Evolutionary conservation across 345 rosid species (phyloP), one percentile per base, ranked within the genome.

Genomic region (Pugionium cornutum): DNA sequence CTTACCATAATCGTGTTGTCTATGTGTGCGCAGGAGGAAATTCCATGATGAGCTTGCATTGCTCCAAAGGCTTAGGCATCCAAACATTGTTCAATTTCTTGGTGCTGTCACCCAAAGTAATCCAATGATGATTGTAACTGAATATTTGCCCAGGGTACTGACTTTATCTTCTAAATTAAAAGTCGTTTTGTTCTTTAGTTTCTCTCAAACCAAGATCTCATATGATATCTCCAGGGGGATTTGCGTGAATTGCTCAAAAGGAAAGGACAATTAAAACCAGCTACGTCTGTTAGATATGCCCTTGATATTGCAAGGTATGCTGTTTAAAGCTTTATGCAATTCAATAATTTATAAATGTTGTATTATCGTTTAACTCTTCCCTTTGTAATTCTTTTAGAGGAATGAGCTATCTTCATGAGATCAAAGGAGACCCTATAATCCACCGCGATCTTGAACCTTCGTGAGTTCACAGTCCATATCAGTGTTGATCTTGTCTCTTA

Each of bases 381-480:
- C 18, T 7, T 50, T 66, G 8, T 6, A 34, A 50, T 50, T 60
- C 76, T 53, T 85, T 1, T 54, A 94, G 97, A 90, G 99, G 99
- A 72, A 81, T 94, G 92, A 89, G 78, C 76, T 94, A 89, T 69
- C 83, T 89, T 83, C 99, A 92, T 69, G 95, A 89, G 81, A 87
- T 84, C 65, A 85, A 78, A 79, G 96, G 86, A n/a, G 84, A 69
- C 3, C 85, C 99, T 30, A 89, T 94, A 54, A 89, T 94, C 74
- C 99, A 94, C 71, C 92, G 92, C 2, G 97, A 94, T 79, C 97
- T 94, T 66, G 97, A 94, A 84, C 99, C 99, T 73, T 94, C 99
- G 99, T 94, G 75, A 88, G 99, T 83, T 72, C 39, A 41, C 50
- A 50, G 6, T 41, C 54, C 34, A 42, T 43, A 42, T 59, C 30